Base-by-base conservation (phyloP, 768 basidiomycete species). In the Lactarius vividus region DNA sequence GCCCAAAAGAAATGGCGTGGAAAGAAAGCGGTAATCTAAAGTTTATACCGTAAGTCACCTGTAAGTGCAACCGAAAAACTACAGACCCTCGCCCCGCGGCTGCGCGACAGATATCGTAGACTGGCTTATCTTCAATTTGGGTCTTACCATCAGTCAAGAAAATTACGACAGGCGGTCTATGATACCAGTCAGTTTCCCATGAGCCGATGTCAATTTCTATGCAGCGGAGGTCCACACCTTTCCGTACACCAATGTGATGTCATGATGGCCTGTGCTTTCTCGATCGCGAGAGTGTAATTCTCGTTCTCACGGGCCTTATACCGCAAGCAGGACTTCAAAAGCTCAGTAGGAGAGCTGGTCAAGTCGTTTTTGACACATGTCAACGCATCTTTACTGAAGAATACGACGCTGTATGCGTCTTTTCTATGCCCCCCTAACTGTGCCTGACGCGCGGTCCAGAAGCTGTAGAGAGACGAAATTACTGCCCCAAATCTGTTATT, bases 401-500 rank as follows among this genome's bases (percentile, higher is more conserved):
- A 67, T 20, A 85, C 62, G 55, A 87, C 77, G 9, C 82, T 85
- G 67, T 87, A 87, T 0, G 86, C 77, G 64, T 87, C 86, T 40
- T 79, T 73, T 23, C 83, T 78, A 15, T 55, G 46, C 0, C 68
- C 71, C 11, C 71, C 72, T 5, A 62, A 72, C 54, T 75, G 73
- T 23, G 37, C 62, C 58, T 70, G 23, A 79, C 58, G 3, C 0
- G 86, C 81, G 16, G 74, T 63, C 85, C 86, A 87, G 71, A 87
- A 87, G 13, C 76, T 76, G 61, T 84, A 71, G 13, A 87, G 69
- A 1, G 85, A 80, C 0, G 84, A 82, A 54, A 82, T 81, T 0
- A 86, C 86, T 0, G 85, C 84, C 1, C 85, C 85, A n/a, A 85
- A 77, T 28, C 85, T 74, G 66, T 87, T 82, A 65, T 84, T 73